Conservation (phyloP, 1,284 basidiomycete genomes). For the Anthracocystis panici-leucophaei region DNA sequence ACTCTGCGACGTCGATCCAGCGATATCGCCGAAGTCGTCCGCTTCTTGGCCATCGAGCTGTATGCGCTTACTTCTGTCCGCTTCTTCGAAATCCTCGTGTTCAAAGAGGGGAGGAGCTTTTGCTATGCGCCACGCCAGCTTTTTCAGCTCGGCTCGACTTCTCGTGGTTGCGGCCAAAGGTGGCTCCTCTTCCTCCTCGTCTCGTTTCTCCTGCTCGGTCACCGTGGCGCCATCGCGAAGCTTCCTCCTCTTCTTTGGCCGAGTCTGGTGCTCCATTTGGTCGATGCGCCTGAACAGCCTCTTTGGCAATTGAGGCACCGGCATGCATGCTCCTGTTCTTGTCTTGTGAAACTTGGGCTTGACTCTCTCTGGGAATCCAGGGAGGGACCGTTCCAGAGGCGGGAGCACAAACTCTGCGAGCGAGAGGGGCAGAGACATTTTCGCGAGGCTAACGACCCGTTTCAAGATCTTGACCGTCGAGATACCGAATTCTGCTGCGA, state of each 20-base stretch:
- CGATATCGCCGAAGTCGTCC: background rate
- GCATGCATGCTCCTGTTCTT: background rate
- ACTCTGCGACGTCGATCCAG: too few relatives aligned
- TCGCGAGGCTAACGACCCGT: conserved; percentile 2
- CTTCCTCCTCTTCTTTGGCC: conserved; percentile 15
- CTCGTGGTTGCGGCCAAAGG: background rate
- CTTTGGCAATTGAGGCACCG: conserved; percentile 21
- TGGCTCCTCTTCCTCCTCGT: background rate
- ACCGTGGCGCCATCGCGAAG: conserved; percentile 1
- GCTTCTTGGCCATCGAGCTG: background rate
- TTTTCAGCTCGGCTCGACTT: conserved; percentile 2
- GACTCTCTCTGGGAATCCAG: background rate
- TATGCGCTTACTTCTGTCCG: background rate
- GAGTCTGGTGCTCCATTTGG: background rate
- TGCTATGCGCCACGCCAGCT: conserved; percentile 3
- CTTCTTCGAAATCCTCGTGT: background rate
- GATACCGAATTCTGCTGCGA: conserved; percentile 28
- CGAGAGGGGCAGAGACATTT: background rate
- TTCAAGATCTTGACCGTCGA: conserved; percentile 19
- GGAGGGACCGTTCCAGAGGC: background rate
- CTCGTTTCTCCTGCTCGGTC: background rate
- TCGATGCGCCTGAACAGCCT: conserved; percentile 40
- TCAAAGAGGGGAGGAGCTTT: background rate
- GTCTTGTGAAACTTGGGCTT: background rate
- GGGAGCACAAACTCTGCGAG: conserved; percentile 1